phyloP scores from a whole-genome alignment of 2,329 filamentous ascomycete species.

The Cadophora malorum region DNA sequence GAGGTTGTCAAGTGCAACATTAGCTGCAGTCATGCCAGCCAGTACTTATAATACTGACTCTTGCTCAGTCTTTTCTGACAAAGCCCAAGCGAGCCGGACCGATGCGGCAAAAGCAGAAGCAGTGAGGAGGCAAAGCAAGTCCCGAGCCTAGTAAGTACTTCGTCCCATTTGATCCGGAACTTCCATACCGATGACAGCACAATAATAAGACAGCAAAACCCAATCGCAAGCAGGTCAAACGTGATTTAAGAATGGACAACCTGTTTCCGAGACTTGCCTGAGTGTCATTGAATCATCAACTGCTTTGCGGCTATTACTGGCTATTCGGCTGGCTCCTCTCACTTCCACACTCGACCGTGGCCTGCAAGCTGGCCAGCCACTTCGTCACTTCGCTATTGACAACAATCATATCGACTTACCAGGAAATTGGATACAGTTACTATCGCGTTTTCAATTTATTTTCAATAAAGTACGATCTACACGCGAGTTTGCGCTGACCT shows the following conservation, averaged over 20 bases:
- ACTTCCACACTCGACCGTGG: neutral
- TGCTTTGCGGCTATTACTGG: conserved; percentile 10
- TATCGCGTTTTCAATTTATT: neutral
- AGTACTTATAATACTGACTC: neutral
- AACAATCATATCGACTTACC: conserved; percentile 6
- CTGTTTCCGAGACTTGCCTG: neutral
- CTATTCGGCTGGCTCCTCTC: conserved; percentile 9
- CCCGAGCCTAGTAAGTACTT: neutral
- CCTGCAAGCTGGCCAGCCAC: neutral
- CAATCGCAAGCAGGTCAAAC: neutral
- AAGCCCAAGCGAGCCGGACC: conserved; percentile 3
- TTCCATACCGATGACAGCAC: neutral
- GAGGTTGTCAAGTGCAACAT: neutral
- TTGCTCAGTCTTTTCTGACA: conserved; percentile 1
- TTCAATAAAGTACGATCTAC: conserved; percentile 1
- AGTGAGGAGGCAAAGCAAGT: conserved; percentile 13
- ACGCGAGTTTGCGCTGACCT: neutral
- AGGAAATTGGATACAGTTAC: neutral
- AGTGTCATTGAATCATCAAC: neutral
- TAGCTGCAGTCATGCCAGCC: neutral
- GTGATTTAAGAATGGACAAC: neutral
- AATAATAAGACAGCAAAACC: conserved; percentile 1
- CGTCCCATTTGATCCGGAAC: neutral
- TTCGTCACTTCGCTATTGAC: neutral
- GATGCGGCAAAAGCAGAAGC: conserved; percentile 4